phyloP scores from a whole-genome alignment of 2,329 filamentous ascomycete genomes.

The Xylaria sp. region DNA sequence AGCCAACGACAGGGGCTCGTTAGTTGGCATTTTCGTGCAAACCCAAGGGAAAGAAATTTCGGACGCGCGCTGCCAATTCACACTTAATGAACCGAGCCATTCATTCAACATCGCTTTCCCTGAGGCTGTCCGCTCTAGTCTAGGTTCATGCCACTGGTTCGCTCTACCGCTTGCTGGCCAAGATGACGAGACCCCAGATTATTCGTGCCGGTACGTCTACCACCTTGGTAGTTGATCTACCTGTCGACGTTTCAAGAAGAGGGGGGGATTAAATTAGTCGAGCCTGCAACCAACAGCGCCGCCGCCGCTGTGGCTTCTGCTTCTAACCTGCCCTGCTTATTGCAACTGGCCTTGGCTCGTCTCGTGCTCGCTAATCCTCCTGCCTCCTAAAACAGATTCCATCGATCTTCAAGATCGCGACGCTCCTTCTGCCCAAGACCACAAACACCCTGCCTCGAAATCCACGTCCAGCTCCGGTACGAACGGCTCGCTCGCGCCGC shows the following conservation, averaged over 20 bases:
- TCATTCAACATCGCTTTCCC: constrained; percentile 26
- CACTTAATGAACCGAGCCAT: constrained; percentile 35
- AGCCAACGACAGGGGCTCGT: constrained; percentile 27
- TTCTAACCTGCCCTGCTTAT: neutral
- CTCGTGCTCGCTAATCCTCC: constrained; percentile 47
- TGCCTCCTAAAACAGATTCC: constrained; percentile 72
- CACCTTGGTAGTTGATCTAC: constrained; percentile 35
- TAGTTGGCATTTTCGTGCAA: constrained; percentile 21
- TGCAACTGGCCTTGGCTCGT: constrained; percentile 22
- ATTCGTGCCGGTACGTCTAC: constrained; percentile 67
- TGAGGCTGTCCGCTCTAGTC: constrained; percentile 35
- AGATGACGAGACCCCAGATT: constrained; percentile 69
- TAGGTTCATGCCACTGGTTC: constrained; percentile 47
- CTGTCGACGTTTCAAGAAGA: constrained; percentile 28
- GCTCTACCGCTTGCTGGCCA: constrained; percentile 49
- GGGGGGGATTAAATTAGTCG: constrained; percentile 42
- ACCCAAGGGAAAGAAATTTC: constrained; percentile 29
- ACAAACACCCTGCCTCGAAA: constrained; percentile 68
- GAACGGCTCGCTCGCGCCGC: constrained; percentile 69
- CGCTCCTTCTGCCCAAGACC: constrained; percentile 85
- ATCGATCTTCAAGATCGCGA: constrained; percentile 91
- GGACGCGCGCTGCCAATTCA: constrained; percentile 25
- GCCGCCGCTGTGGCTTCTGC: neutral
- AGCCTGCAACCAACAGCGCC: constrained; percentile 14
- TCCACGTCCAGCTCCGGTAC: constrained; percentile 56